Evolutionary conservation across 2,329 filamentous ascomycete species (phyloP), one percentile per base, ranked within the genome.

Genomic region (Cercospora nicotianae): DNA sequence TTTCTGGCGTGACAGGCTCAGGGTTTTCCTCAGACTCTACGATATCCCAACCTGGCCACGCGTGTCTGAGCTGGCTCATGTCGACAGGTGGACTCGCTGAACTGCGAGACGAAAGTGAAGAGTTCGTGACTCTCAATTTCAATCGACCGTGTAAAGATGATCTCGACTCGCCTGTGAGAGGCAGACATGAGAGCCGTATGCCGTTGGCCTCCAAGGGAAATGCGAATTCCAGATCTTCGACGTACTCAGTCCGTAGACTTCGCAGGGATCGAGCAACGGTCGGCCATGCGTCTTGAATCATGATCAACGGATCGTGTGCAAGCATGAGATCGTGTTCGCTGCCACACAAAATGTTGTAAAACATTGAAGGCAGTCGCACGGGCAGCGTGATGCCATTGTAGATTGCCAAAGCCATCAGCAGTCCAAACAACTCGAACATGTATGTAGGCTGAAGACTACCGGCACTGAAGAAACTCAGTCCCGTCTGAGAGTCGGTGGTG

Each of bases 301-400:
- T 89, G 58, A 92, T 87, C 1, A 95, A 82, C 31, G 65, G 33
- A 23, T 60, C 31, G 16, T 45, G 18, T 2, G 3, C 33, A 12
- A 59, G 5, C 12, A 55, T 26, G 12, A 20, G 10, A 2, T 23
- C 33, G 48, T 26, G 48, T 36, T 51, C 30, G 12, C 20, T 42
- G 23, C 33, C 87, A 88, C 0, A 83, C 0, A 98, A 84, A 73
- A 92, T 92, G 63, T 88, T 86, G 80, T 99, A 99, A 3, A 99
- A 85, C 0, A 90, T 91, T 66, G 88, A 86, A 0, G 95, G 95
- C 69, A 99, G 95, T 1, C 91, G 96, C 51, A 98, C 86, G 0
- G 95, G 95, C 0, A 99, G 83, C 0, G 94, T 97, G 26, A 98
- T 84, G 1, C 94, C 94, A 72, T 99, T 99, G 81, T 95, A 97